Base-by-base conservation (phyloP, 176 grass and related monocot genomes). In the Aegilops tauschii region DNA sequence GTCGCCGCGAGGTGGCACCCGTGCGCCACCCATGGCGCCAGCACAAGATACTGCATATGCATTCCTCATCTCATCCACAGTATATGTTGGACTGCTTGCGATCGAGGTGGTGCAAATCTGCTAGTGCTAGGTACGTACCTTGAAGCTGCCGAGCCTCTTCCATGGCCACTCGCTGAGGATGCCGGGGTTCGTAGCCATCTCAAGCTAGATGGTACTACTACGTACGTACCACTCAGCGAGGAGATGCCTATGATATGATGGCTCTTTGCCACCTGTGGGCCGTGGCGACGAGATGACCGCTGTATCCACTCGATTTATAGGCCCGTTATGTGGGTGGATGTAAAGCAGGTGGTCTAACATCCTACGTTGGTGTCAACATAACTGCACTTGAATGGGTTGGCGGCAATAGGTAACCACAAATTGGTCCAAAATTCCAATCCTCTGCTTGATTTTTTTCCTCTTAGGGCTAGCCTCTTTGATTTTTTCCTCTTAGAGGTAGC, bases 121-220 rank as follows among this genome's bases (percentile, higher is more conserved):
- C 42, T 44, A 10, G 9, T 18, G 16, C 14, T 52, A 54, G 14
- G 5, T 18, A 54, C 50, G 50, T 85, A 98, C 95, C 95, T 98
- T 98, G 87, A 98, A 98, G 83, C 85, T 95, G 63, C 95, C 95
- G 20, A 98, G 93, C 66, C 91, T 90, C 63, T 93, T 90, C 95
- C 95, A 98, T 83, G 95, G 95, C 95, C 95, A 98, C 80, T 93
- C 91, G 28, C 85, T 98, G 87, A 98, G 87, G 64, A 92, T 73
- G 65, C 95, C 95, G 13, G 95, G 95, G 72, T 93, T 93, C 27
- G 93, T 92, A 89, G 95, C 95, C 95, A 95, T 95, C 56, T 32
- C 73, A 42, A 42, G 77, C 77, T 62, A 49, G 45, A 49, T 12
- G 42, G 42, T 45, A 45, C 10, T 44, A 2, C 40, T 45, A 45